Percentiles rank a stretch among this genome's conserved stretches.
Evolutionary conservation across 768 basidiomycete species (phyloP).

Genomic region (Auriscalpium orientale): DNA sequence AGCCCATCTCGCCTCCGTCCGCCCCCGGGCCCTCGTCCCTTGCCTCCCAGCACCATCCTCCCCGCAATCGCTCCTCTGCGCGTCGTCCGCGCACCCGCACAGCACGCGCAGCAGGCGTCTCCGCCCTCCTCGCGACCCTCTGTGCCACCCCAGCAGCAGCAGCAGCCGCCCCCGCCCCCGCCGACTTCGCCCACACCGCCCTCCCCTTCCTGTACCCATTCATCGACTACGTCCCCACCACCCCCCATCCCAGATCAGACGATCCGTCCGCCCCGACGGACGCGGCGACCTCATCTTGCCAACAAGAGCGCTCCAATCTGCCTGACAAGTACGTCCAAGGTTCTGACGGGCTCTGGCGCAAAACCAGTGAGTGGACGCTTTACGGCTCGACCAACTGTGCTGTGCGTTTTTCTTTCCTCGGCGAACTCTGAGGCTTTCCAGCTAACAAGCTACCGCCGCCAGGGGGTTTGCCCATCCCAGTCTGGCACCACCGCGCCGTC

Average conservation of each 20-base stretch:
- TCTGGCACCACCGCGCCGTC: background rate
- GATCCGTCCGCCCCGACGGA: background rate
- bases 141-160: background rate
- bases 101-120: background rate
- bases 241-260: background rate
- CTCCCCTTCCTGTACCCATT: constrained; percentile 21
- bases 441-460: constrained; percentile 12
- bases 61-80: background rate
- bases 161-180: background rate
- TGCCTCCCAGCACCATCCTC: constrained; percentile 3
- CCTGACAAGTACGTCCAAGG: constrained; percentile 17
- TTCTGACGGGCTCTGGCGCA: constrained; percentile 16
- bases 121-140: constrained; percentile 6
- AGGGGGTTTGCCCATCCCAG: background rate
- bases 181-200: constrained; percentile 1
- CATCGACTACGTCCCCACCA: constrained; percentile 20
- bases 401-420: constrained; percentile 28
- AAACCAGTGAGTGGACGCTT: constrained; percentile 38
- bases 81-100: background rate
- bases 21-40: constrained; percentile 6
- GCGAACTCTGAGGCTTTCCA: constrained; percentile 24
- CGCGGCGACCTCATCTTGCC: background rate
- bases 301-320: background rate
- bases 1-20: constrained; percentile 13
- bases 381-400: constrained; percentile 64